phyloP scores from a whole-genome alignment of 2,329 filamentous ascomycete genomes.

The Bipolaris bicolor region DNA sequence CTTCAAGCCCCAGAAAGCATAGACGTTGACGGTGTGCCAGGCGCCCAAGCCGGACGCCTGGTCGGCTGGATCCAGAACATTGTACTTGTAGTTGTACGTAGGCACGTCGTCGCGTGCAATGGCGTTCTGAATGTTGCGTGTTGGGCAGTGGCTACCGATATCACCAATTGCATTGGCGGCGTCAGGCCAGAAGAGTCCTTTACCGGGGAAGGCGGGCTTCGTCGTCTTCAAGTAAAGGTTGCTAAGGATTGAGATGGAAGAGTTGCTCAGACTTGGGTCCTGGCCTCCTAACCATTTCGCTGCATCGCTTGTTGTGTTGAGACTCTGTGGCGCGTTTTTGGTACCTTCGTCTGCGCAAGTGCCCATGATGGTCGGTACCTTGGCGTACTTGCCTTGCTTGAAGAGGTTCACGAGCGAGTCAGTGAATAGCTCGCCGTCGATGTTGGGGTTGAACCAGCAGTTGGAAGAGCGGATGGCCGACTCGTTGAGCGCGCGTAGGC shows the following conservation, averaged over 20 bases:
- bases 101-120: constrained; percentile 47
- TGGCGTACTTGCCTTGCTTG: constrained; percentile 56
- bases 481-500: constrained; percentile 56
- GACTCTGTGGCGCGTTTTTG: constrained; percentile 60
- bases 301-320: constrained; percentile 56
- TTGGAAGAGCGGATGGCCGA: constrained; percentile 50
- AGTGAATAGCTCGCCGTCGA: constrained; percentile 59
- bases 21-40: constrained; percentile 69
- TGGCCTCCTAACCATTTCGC: constrained; percentile 64
- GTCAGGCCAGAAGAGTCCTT: constrained; percentile 65
- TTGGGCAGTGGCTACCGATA: constrained; percentile 69
- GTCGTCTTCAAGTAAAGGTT: constrained; percentile 60
- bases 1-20: constrained; percentile 70
- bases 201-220: constrained; percentile 51
- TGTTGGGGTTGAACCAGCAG: constrained; percentile 56
- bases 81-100: constrained; percentile 73
- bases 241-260: constrained; percentile 61
- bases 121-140: constrained; percentile 60
- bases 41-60: constrained; percentile 65
- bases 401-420: constrained; percentile 59
- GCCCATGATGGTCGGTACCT: constrained; percentile 62
- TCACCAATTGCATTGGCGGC: constrained; percentile 67
- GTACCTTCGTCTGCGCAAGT: constrained; percentile 70
- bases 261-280: constrained; percentile 61
- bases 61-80: constrained; percentile 65